Evolutionary conservation across 129 eudicot genomes (phyloP), one percentile per base, ranked within the genome.

Genomic region (Helianthus tuberosus): DNA sequence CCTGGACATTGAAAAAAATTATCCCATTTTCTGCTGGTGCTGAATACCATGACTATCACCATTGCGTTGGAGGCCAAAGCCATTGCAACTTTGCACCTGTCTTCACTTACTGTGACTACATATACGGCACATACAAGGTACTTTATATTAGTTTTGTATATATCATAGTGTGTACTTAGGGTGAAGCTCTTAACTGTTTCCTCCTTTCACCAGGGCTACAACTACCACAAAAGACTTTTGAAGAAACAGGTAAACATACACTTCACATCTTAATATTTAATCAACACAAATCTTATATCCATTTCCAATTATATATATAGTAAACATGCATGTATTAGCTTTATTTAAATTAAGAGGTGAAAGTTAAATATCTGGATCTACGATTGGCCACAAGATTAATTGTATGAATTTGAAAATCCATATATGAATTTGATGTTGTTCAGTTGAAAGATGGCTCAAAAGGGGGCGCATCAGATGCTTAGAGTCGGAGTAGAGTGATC

Each of bases 21-120:
- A 92, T 92, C 29, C 97, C 97, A 3, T 89, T 92, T 66, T 89
- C 88, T 61, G 96, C 89, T 68, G 97, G 97, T 48, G 87, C 93
- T 43, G 96, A 92, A 59, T 87, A 89, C 82, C 97, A 92, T 81
- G 97, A 92, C 79, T 89, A 92, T 84, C 96, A 92, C 77, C 97
- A 89, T 80, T 92, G 85, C 36, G 96, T 92, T 61, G 97, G 97
- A 62, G 96, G 93, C 20, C 84, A 82, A 77, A 89, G 97, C 81
- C 97, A 92, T 75, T 87, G 97, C 64, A 87, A 92, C 80, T 92
- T 89, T 68, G 93, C 97, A 53, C 86, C 97, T 15, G 90, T 92
- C 20, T 92, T 92, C 84, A 92, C 96, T 27, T 92, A 85, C 39
- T 89, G 97, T 50, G 97, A 92, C 85, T 86, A 86, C 78, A 85